Conservation (phyloP, 768 basidiomycete genomes). For the Tylopilus plumbeoviolaceoides region DNA sequence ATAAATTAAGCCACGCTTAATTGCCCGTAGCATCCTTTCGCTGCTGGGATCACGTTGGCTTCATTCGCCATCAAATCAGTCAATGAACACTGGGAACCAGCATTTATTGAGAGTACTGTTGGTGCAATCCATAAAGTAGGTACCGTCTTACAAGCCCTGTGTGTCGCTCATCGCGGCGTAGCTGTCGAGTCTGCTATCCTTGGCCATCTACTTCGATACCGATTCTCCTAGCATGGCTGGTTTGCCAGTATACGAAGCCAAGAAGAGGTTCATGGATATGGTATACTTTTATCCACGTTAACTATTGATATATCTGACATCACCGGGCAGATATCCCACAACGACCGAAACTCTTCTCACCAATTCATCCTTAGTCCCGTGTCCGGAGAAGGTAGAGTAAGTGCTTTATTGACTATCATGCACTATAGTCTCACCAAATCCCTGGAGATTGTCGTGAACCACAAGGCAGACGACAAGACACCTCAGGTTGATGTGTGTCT, state of each 20-base stretch:
- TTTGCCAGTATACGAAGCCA: conserved; percentile 56
- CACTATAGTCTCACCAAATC: conserved; percentile 1
- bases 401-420: conserved; percentile 16
- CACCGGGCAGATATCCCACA: conserved; percentile 46
- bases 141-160: background rate
- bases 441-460: conserved; percentile 75
- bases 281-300: conserved; percentile 33
- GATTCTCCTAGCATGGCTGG: conserved; percentile 79
- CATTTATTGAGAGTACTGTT: conserved; percentile 87
- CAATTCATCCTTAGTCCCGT: conserved; percentile 96
- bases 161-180: conserved; percentile 28
- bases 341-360: conserved; percentile 46
- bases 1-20: background rate
- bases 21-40: conserved; percentile 78
- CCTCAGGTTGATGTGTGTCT: conserved; percentile 88
- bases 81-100: conserved; percentile 79
- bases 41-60: conserved; percentile 83
- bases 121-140: conserved; percentile 86
- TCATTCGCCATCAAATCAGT: conserved; percentile 89
- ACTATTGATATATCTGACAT: conserved; percentile 1
- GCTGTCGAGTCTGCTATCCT: conserved; percentile 81
- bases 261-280: conserved; percentile 71
- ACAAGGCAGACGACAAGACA: conserved; percentile 63
- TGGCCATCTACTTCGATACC: conserved; percentile 94
- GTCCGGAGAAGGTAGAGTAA: conserved; percentile 86